A percentile compares a stretch with the other conserved stretches of the same genome.
phyloP scores from a whole-genome alignment of 257 asterid species.

The Salvia hispanica region DNA sequence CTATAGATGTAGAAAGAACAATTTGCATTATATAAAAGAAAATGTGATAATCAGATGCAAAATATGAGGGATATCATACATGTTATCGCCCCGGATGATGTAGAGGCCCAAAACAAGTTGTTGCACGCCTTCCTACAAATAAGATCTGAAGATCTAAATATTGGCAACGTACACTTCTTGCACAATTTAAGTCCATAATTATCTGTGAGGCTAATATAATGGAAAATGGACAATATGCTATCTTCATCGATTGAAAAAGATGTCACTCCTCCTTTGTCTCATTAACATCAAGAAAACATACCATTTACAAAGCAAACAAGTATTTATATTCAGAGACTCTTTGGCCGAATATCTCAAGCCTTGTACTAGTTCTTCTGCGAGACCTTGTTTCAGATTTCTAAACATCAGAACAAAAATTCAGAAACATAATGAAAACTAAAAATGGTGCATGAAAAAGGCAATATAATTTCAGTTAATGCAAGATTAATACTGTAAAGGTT shows the following conservation, averaged over 20 bases:
- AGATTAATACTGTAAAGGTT: not conserved
- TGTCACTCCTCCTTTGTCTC: not conserved
- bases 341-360: not conserved
- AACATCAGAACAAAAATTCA: constrained; percentile 7
- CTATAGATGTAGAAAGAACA: constrained; percentile 39
- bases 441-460: not conserved
- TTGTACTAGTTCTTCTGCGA: not conserved
- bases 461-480: not conserved
- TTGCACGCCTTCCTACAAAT: constrained; percentile 89
- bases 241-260: not conserved
- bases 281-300: too few species aligned
- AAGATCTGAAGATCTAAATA: not conserved
- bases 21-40: not conserved
- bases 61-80: constrained; percentile 46
- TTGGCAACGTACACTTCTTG: constrained; percentile 9
- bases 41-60: not conserved
- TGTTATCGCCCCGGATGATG: constrained; percentile 96
- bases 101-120: constrained; percentile 97
- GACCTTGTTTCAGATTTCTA: not conserved
- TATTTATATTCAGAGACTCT: not conserved
- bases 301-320: not conserved
- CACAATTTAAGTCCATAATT: not conserved
- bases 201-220: constrained; percentile 9
- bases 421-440: not conserved
- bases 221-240: not conserved